Evolutionary conservation across 2,329 filamentous ascomycete genomes (phyloP), one percentile per base, ranked within the genome.

Genomic region (Metarhizium anisopliae): DNA sequence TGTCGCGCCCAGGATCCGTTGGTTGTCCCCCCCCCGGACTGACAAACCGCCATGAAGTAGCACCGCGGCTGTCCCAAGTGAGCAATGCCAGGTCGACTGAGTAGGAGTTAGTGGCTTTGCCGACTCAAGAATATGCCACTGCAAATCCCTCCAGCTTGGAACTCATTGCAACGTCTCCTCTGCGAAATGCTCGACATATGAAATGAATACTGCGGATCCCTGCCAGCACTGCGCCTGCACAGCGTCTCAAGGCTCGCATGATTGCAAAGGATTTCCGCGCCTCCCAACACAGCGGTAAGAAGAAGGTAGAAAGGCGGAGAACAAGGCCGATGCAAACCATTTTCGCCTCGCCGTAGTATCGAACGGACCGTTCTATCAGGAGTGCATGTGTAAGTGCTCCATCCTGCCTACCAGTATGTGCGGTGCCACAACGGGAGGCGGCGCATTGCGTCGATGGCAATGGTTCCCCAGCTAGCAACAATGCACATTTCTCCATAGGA

Each of bases 141-240:
- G 42, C 54, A 40, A 52, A 47, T n/a, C 30, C 45, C 42, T 53
- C 2, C n/a, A 47, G 18, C 43, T 40, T 47, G 47, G 53, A 55
- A 49, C 40, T 18, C 18, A 36, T 43, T 52, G 40, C 49, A 51
- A 54, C 38, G n/a, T 36, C 47, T 51, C 42, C 18, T 14, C 47
- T 25, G 18, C 7, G 3, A 51, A 14, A 49, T 14, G 14, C 45
- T 30, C 20, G 20, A 36, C 45, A 16, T 45, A 32, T 50, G 6
- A 35, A 35, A n/a, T 32, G 30, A 35, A 49, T 2, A n/a, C 30
- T n/a, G 30, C 36, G 13, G 30, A 52, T 40, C 52, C 49, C 52
- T 51, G 55, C 51, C 50, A 16, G 38, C 30, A 6, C 30, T 40
- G 47, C 45, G 55, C 30, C 45, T 29, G 32, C 35, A 18, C 20